These are phyloP conservation scores for Calonectria pseudoturangicola DNA, from an alignment of 2,329 filamentous ascomycete genomes.

Conservation along the genomic window DNA sequence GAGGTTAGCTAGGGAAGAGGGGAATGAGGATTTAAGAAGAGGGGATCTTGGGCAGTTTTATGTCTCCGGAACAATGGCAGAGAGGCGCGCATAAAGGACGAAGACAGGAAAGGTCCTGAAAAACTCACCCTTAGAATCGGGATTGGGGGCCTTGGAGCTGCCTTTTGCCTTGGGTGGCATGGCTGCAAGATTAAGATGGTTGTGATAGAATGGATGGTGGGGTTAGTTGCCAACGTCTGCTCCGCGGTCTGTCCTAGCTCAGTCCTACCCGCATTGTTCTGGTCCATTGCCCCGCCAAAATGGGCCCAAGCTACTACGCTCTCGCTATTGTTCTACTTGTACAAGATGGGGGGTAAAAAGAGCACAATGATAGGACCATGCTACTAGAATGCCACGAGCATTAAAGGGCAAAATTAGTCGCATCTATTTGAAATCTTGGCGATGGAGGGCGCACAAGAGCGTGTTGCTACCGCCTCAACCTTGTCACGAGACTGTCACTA, in stretches of 20 bases:
- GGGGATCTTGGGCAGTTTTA: neutral
- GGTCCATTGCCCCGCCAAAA: conserved; percentile 51
- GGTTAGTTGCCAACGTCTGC: conserved; percentile 39
- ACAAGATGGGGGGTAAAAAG: neutral
- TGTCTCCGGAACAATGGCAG: neutral
- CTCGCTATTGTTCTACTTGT: conserved; percentile 33
- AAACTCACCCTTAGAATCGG: conserved; percentile 48
- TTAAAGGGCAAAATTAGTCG: neutral
- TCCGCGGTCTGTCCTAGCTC: conserved; percentile 42
- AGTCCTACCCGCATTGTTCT: conserved; percentile 29
- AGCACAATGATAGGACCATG: neutral
- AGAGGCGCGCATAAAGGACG: neutral
- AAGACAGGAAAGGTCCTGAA: neutral
- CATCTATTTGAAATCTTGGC: neutral
- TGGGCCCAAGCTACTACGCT: conserved; percentile 3
- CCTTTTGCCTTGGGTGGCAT: conserved; percentile 63
- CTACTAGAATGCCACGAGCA: neutral
- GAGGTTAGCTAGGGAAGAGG: conserved; percentile 9
- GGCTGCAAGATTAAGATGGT: conserved; percentile 42
- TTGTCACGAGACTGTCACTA: neutral
- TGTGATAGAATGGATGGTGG: conserved; percentile 48
- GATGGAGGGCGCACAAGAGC: neutral
- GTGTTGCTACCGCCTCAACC: neutral
- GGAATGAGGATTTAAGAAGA: conserved; percentile 1
- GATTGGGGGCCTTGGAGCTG: conserved; percentile 57